Percentiles rank a stretch among this genome's conserved stretches.
Conservation (phyloP, 2,329 filamentous ascomycete genomes). For the Tolypocladium album region DNA sequence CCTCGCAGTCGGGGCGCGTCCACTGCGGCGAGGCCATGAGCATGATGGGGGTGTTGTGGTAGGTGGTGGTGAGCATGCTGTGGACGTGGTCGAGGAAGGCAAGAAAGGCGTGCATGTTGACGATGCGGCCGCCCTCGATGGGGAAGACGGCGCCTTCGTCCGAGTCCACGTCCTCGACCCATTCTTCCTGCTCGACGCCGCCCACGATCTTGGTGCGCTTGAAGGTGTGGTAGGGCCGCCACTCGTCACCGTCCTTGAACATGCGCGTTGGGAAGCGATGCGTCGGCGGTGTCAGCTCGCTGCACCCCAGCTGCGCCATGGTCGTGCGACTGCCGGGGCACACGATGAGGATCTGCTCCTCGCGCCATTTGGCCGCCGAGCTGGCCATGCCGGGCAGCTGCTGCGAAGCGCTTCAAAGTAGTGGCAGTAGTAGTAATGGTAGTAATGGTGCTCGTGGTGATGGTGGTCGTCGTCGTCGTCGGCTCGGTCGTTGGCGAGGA, state of each 20-base stretch:
- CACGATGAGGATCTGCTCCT: constrained; percentile 59
- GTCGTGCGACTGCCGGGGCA: constrained; percentile 81
- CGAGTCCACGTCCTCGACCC: constrained; percentile 80
- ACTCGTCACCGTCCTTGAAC: constrained; percentile 79
- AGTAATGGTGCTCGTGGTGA: no score
- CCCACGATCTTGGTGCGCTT: constrained; percentile 45
- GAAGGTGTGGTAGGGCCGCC: constrained; percentile 65
- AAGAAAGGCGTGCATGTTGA: constrained; percentile 87
- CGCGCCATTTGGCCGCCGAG: constrained; percentile 49
- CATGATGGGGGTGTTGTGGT: constrained; percentile 92
- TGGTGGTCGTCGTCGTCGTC: background rate
- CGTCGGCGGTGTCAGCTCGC: constrained; percentile 83
- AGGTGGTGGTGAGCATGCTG: constrained; percentile 76
- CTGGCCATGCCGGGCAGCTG: constrained; percentile 34
- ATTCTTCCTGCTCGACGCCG: constrained; percentile 50
- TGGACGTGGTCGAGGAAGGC: constrained; percentile 89
- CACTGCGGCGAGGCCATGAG: constrained; percentile 84
- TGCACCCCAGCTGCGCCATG: constrained; percentile 80
- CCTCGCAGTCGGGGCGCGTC: constrained; percentile 79
- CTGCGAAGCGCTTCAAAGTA: background rate
- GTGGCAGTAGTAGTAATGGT: background rate
- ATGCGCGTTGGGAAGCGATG: constrained; percentile 85
- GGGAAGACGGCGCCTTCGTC: constrained; percentile 87
- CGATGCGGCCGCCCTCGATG: constrained; percentile 68
- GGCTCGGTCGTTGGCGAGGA: background rate